Evolutionary conservation across 2,329 filamentous ascomycete genomes (phyloP).

Genomic region (Dactylellina leptospora): DNA sequence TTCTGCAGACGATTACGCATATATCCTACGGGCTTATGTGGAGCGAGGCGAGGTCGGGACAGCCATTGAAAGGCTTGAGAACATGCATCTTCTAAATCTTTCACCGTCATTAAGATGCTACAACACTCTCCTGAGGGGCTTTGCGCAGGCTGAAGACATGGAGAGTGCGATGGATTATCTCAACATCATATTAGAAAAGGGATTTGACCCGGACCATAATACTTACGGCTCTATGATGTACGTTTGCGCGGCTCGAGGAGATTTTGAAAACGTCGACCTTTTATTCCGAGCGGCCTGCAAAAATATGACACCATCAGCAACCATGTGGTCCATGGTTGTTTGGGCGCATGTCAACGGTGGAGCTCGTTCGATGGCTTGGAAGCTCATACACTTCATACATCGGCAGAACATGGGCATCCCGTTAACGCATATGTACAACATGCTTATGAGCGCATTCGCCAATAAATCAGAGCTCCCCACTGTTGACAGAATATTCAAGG

Average conservation of each 20-base stretch:
- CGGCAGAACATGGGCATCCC: conserved; percentile 26
- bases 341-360: conserved; percentile 49
- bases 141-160: conserved; percentile 73
- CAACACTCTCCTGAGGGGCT: conserved; percentile 79
- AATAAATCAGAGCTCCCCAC: conserved; percentile 29
- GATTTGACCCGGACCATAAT: conserved; percentile 68
- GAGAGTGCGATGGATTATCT: conserved; percentile 73
- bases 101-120: conserved; percentile 71
- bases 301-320: conserved; percentile 23
- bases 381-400: conserved; percentile 35
- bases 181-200: conserved; percentile 66
- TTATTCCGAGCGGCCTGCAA: conserved; percentile 60
- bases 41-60: conserved; percentile 71
- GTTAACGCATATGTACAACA: conserved; percentile 51
- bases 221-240: conserved; percentile 79
- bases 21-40: conserved; percentile 76
- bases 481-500: conserved; percentile 52
- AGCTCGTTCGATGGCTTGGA: conserved; percentile 46
- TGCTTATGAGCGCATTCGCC: conserved; percentile 47
- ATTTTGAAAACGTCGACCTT: conserved; percentile 69
- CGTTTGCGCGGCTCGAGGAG: conserved; percentile 74
- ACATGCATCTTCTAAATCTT: conserved; percentile 67
- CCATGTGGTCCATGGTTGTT: conserved; percentile 48
- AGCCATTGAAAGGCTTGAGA: conserved; percentile 70
- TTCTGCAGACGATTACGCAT: conserved; percentile 61